Evolutionary conservation across 108 stramenopile species (phyloP).

Genomic region (Nitzschia sp.): DNA sequence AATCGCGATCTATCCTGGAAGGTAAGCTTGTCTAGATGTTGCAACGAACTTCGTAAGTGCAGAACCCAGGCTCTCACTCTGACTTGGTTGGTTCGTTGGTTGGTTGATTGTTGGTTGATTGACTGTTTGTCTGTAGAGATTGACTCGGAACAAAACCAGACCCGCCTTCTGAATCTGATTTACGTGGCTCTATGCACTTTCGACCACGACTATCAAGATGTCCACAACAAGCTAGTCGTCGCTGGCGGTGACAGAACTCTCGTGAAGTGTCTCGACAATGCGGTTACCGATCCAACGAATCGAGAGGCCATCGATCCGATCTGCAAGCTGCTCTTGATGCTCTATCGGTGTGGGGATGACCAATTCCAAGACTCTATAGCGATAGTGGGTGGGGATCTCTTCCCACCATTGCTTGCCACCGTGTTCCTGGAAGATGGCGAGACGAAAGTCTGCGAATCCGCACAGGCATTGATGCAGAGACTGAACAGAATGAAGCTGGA

Average conservation of each 20-base stretch:
- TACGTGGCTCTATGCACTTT: not conserved
- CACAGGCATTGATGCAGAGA: conserved; percentile 3
- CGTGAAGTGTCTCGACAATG: conserved; percentile 1
- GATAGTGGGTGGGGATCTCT: conserved; percentile 13
- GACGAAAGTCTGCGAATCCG: not conserved
- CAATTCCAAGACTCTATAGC: conserved; percentile 16
- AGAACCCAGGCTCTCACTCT: too few relatives aligned
- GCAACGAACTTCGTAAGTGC: too few relatives aligned
- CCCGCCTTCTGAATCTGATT: not conserved
- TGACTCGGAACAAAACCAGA: not conserved
- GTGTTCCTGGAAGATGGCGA: not conserved
- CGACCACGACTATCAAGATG: conserved; percentile 11
- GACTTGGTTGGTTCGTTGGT: too few relatives aligned
- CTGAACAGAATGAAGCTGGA: not conserved
- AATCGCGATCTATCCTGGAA: not conserved
- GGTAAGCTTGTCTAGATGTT: too few relatives aligned
- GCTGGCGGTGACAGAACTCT: conserved; percentile 4
- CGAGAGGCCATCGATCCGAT: conserved; percentile 10
- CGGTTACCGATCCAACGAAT: not conserved
- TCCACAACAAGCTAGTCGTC: conserved; percentile 13
- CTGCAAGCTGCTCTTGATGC: conserved; percentile 1
- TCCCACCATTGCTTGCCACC: conserved; percentile 11
- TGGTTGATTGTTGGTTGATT: not conserved
- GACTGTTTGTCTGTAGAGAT: conserved; percentile 11
- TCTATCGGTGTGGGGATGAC: conserved; percentile 2